phyloP scores from a whole-genome alignment of 2,329 filamentous ascomycete species.

The Trichoderma brevicompactum region DNA sequence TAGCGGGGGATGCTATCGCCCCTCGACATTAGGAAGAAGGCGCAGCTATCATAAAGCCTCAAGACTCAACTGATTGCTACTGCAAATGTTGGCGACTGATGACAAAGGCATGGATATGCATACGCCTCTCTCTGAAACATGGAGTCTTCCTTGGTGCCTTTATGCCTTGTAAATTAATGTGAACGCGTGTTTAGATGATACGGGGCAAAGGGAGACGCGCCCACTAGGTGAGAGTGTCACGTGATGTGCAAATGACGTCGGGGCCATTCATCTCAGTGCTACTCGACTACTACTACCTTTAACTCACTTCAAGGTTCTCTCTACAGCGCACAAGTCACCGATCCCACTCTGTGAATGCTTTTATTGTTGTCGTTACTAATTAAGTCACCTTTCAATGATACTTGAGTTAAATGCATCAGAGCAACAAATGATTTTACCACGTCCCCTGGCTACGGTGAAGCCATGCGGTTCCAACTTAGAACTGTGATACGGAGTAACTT shows the following conservation, averaged over 20 bases:
- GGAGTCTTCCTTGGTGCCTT: background rate
- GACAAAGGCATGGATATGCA: conserved; percentile 14
- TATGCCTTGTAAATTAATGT: background rate
- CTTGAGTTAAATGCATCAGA: no score
- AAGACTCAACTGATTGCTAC: background rate
- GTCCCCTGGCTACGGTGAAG: no score
- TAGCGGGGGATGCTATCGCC: conserved; percentile 16
- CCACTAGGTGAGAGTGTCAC: conserved; percentile 6
- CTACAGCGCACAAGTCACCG: no score
- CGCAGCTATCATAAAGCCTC: conserved; percentile 5
- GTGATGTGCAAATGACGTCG: conserved; percentile 18
- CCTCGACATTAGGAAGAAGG: conserved; percentile 1
- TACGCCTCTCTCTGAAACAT: conserved; percentile 7
- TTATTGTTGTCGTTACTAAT: no score
- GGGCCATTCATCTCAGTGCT: background rate
- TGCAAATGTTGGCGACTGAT: background rate
- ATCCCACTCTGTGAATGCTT: no score
- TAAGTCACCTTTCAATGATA: no score
- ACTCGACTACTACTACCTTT: no score
- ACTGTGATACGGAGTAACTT: no score
- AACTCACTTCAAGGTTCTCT: no score
- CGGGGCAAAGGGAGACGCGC: conserved; percentile 23
- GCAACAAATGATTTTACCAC: no score
- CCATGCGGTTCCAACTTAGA: no score
- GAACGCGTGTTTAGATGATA: conserved; percentile 24